These are phyloP conservation scores for Hygrophila difformis DNA, from an alignment of 257 asterid species.

Conservation along the genomic window DNA sequence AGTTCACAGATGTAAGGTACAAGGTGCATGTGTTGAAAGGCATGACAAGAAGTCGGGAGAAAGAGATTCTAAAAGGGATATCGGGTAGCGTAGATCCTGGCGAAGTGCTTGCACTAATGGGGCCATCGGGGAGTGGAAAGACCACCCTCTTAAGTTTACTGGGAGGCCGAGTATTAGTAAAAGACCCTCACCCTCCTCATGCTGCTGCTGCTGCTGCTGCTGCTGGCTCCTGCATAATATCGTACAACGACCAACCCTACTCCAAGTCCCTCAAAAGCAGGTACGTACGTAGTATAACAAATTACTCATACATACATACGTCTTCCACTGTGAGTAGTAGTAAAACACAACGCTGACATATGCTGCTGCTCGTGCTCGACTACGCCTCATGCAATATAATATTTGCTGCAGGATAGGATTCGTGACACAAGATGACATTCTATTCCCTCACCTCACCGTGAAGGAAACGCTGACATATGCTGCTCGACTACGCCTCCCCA, in stretches of 20 bases:
- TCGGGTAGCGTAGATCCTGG: conserved; percentile 83
- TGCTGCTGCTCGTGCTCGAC: too few relatives aligned
- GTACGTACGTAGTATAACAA: conserved; percentile 31
- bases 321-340: too few relatives aligned
- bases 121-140: conserved; percentile 98
- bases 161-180: conserved; percentile 78
- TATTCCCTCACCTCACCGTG: conserved; percentile 93
- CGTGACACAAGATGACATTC: conserved; percentile 95
- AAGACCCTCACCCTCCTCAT: too few relatives aligned
- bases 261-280: conserved; percentile 79
- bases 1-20: conserved; percentile 82
- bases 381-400: background rate
- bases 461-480: conserved; percentile 72
- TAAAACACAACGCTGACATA: too few relatives aligned
- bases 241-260: conserved; percentile 75
- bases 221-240: conserved; percentile 62
- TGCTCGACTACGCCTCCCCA: conserved; percentile 83
- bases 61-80: conserved; percentile 68
- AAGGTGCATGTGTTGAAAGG: conserved; percentile 70
- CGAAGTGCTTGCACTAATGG: conserved; percentile 92
- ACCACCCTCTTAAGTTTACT: conserved; percentile 75
- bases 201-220: too few relatives aligned
- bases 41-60: conserved; percentile 60
- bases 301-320: too few relatives aligned
- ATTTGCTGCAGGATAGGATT: conserved; percentile 81